Evolutionary conservation across 805 yeast genomes (phyloP), one percentile per base, ranked within the genome.

Genomic region (Kodamaea restingae): DNA sequence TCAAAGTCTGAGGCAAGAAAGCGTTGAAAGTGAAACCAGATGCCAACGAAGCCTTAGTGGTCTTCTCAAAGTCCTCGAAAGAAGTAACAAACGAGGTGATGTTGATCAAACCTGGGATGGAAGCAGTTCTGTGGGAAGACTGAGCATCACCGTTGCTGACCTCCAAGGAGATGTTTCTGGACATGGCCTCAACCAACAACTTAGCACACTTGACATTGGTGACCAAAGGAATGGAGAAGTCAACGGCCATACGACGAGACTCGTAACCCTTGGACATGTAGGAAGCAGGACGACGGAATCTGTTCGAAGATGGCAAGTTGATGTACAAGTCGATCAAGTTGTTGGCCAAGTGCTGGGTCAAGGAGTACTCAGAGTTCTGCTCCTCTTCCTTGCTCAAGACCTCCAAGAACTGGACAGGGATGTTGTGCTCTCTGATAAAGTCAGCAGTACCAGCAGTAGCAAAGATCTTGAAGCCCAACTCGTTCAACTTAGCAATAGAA

Each of bases 371-470:
- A 17, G 88, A 78, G 66, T 88, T 88, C 60, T 86, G 93, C 45
- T 80, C 83, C 47, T 78, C 83, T 28, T 75, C 81, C 54, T 83
- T 83, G 54, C 71, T 64, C 65, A 91, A 71, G 37, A 88, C 85
- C 70, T 93, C 98, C 61, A 93, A 77, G 68, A 88, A 95, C 68
- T 88, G 90, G 44, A 93, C 97, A 39, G 97, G 95, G 49, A 93
- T 75, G 36, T 81, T 84, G 62, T 93, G 96, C 66, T 93, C 98
- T 62, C 86, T 88, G 55, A 93, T 81, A 71, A 93, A 93, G 66
- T 93, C 98, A 48, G 98, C 96, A 49, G 99, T 93, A 73, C 99
- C 99, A 20, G 98, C 88, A 49, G 99, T 93, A 32, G 98, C 99
- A 68, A 88, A 95, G 55, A 93, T 71, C 55, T 83, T 82, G 76